Base-by-base conservation (phyloP, 78 protist species). In the Polysphondylium violaceum region DNA sequence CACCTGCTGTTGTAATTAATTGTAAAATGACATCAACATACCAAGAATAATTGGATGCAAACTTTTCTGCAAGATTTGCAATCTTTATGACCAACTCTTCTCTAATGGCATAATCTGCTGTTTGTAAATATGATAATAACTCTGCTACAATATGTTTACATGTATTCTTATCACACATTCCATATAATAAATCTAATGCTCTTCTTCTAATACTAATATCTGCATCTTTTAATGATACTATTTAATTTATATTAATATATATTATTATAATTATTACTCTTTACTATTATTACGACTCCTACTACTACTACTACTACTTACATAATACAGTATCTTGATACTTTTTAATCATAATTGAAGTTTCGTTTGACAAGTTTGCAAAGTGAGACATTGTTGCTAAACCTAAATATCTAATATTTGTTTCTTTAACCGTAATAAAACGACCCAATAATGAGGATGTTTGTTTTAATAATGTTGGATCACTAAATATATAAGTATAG, bases 21-120 rank as follows among this genome's bases (percentile, higher is more conserved):
- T 74, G 67, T 38, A 98, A 58, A 76, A 98, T 87, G 53, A 88
- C 95, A 69, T 98, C 99, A 33, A 98, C 95, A 93, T 98, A 98
- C 98, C 99, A 98, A 25, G 95, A 31, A 64, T 76, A 69, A 61
- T 95, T 96, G 4, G 76, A 36, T 38, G 99, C 95, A 75, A 75
- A 98, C 23, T 65, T 95, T 86, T 98, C 99, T 8, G 99, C 98
- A 1, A 98, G 91, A 71, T 98, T 96, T 88, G 99, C 99, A 47
- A 98, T 96, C 71, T 96, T 96, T 29, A 98, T 68, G 31, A 92
- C 99, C 31, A 97, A 87, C 40, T 98, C 99, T 36, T 98, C 99
- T 31, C 93, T n/a, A 69, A 98, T 93, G 31, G 25, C 76, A 23
- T 44, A 69, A 58, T 96, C 99, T 21, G 98, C 91, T 19, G 74